These are phyloP conservation scores for Angomonas deanei DNA, from an alignment of 208 protist species.

Conservation along the genomic window DNA sequence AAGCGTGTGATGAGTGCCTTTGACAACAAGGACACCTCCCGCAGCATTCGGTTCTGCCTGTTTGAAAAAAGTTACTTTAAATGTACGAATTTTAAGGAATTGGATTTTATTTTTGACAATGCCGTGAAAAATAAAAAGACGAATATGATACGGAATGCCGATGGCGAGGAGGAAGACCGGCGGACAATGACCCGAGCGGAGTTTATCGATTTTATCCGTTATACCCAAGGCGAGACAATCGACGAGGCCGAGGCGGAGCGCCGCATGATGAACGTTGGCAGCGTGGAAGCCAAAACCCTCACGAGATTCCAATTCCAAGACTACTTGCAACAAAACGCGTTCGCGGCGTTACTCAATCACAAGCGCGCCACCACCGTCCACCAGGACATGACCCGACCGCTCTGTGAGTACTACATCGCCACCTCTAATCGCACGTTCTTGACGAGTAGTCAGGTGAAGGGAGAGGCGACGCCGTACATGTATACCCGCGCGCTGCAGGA, in stretches of 20 bases:
- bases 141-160: background rate
- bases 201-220: slow-evolving; percentile 39
- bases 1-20: slow-evolving; percentile 26
- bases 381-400: slow-evolving; percentile 80
- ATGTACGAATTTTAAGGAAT: slow-evolving; percentile 39
- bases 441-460: slow-evolving; percentile 88
- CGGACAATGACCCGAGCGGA: slow-evolving; percentile 31
- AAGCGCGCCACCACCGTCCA: slow-evolving; percentile 35
- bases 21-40: slow-evolving; percentile 8
- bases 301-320: slow-evolving; percentile 30
- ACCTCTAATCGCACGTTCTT: slow-evolving; percentile 96
- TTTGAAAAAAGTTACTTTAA: slow-evolving; percentile 43
- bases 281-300: slow-evolving; percentile 20
- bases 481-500: slow-evolving; percentile 65
- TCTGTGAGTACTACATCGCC: slow-evolving; percentile 89
- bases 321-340: slow-evolving; percentile 34
- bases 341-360: slow-evolving; percentile 24
- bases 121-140: slow-evolving; percentile 9
- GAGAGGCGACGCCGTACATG: slow-evolving; percentile 43
- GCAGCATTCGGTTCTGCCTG: slow-evolving; percentile 28
- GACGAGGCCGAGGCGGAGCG: slow-evolving; percentile 27
- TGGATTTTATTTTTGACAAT: slow-evolving; percentile 43
- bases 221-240: slow-evolving; percentile 35
- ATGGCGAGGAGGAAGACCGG: background rate
- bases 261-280: slow-evolving; percentile 28